Base-by-base conservation (phyloP, 768 basidiomycete genomes). In the Suillus lakei region DNA sequence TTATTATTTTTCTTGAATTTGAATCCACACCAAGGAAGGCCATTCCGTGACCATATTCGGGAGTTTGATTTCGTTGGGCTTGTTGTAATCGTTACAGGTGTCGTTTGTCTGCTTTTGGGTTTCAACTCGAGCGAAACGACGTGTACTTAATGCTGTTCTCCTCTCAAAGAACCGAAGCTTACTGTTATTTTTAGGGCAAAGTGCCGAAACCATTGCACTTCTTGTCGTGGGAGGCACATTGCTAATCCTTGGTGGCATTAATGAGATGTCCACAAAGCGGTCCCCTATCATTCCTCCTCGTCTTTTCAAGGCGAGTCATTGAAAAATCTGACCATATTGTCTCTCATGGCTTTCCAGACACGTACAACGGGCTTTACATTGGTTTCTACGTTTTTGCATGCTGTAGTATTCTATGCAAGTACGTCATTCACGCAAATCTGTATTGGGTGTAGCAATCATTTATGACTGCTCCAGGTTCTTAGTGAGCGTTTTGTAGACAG, bases 1-100 rank as follows among this genome's bases (percentile, higher is more conserved):
- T 64, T 80, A 5, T 75, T 80, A 62, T 71, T 77, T 55, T 77
- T 74, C 69, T 71, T 81, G 30, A 74, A 80, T 66, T 71, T 82
- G 18, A 78, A 74, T 48, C 74, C 76, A 26, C 77, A 74, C 60
- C 71, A 78, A 63, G 67, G 73, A 23, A 75, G 72, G 64, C 66
- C 77, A 0, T 69, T 81, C 44, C 67, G 66, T n/a, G 67, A 77
- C 8, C 75, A 81, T 41, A 64, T 74, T 44, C 61, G 61, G 21
- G 73, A 77, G 60, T 83, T 83, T 67, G 81, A 83, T 71, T 78
- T 80, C 63, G 5, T 76, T 60, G 82, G 82, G n/a, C 70, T 83
- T 30, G 41, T 69, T 36, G 71, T 77, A 9, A 71, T 77, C 28
- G 71, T 83, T 38, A 55, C 63, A 23, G 80, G 79, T 32, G 73